phyloP scores from a whole-genome alignment of 768 basidiomycete species.

The Naganishia antarctica region DNA sequence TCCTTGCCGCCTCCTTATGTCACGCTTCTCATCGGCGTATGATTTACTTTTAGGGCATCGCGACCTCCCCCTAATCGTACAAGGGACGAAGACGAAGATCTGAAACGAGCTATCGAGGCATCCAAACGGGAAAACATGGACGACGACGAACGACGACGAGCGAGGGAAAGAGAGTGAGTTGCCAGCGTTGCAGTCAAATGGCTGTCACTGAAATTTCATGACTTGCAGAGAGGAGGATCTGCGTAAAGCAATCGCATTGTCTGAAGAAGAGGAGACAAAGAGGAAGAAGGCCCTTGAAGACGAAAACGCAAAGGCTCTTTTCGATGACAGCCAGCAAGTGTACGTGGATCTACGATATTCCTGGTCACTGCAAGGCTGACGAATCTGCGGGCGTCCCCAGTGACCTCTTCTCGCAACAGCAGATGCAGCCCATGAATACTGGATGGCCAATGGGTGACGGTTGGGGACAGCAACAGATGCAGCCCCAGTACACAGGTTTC shows the following conservation, averaged over 20 bases:
- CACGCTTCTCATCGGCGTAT: too few relatives aligned
- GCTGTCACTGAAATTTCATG: not conserved
- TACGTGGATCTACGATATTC: slow-evolving; percentile 7
- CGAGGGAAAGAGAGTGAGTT: slow-evolving; percentile 55
- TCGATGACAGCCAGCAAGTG: slow-evolving; percentile 62
- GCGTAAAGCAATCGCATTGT: slow-evolving; percentile 71
- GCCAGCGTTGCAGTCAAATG: not conserved
- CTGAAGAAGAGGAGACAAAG: slow-evolving; percentile 82
- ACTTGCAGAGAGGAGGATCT: slow-evolving; percentile 65
- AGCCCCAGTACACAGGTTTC: slow-evolving; percentile 84
- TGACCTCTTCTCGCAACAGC: slow-evolving; percentile 56
- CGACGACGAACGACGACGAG: slow-evolving; percentile 53
- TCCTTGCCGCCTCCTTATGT: not conserved
- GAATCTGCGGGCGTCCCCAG: slow-evolving; percentile 44
- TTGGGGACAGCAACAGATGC: slow-evolving; percentile 62
- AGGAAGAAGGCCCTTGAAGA: slow-evolving; percentile 67
- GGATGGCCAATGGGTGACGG: slow-evolving; percentile 41
- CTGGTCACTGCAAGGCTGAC: too few relatives aligned
- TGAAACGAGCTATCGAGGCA: slow-evolving; percentile 80
- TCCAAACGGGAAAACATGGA: slow-evolving; percentile 75
- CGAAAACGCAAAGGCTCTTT: slow-evolving; percentile 67
- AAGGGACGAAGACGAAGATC: slow-evolving; percentile 69
- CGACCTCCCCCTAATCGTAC: slow-evolving; percentile 23
- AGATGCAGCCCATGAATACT: slow-evolving; percentile 49
- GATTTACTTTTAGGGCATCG: too few relatives aligned